Evolutionary conservation across 768 basidiomycete species (phyloP).

Genomic region (Candolleomyces eurysporus): DNA sequence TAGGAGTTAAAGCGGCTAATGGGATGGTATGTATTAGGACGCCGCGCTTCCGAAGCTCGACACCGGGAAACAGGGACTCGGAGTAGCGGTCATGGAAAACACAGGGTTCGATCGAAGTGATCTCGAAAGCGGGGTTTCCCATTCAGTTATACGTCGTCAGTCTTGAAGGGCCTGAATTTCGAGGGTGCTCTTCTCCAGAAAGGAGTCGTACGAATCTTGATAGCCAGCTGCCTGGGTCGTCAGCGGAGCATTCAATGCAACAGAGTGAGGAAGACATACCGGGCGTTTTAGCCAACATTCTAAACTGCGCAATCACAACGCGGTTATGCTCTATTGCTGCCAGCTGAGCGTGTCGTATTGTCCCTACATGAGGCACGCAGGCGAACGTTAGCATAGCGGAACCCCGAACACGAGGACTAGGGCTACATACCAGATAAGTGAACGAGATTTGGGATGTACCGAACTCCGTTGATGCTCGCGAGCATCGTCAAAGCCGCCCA

Average conservation of each 20-base stretch:
- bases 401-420: not conserved
- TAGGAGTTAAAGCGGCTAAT: no score
- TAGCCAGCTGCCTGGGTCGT: constrained; percentile 41
- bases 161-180: constrained; percentile 72
- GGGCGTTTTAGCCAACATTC: constrained; percentile 50
- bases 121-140: not conserved
- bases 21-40: not conserved
- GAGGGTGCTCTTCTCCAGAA: constrained; percentile 51
- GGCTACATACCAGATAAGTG: constrained; percentile 69
- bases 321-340: constrained; percentile 76
- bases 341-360: constrained; percentile 81
- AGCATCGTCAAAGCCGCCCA: constrained; percentile 80
- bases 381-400: not conserved
- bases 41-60: constrained; percentile 1
- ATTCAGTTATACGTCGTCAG: constrained; percentile 20
- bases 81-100: no score
- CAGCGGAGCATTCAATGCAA: not conserved
- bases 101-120: no score
- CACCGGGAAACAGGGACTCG: no score
- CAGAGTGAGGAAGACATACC: constrained; percentile 32
- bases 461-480: constrained; percentile 54
- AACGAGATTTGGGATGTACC: constrained; percentile 71
- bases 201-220: constrained; percentile 59
- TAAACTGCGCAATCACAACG: constrained; percentile 64
- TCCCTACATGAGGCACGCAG: constrained; percentile 46